These are phyloP conservation scores for Leishmania guyanensis DNA, from an alignment of 208 protist genomes.

Conservation along the genomic window DNA sequence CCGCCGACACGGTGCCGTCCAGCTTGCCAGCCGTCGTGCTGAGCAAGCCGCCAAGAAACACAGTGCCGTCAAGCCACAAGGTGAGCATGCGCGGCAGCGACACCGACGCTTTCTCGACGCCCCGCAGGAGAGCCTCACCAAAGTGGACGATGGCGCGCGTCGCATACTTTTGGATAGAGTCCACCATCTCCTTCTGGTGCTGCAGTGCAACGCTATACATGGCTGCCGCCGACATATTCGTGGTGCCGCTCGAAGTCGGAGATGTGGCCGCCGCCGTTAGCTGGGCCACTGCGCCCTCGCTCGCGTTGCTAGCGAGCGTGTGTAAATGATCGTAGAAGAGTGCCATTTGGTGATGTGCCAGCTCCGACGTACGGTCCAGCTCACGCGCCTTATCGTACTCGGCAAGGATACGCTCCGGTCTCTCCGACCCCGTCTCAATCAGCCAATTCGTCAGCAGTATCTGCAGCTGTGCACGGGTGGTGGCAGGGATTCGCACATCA, in stretches of 20 bases:
- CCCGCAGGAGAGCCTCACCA: slow-evolving; percentile 79
- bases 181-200: slow-evolving; percentile 38
- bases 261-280: slow-evolving; percentile 9
- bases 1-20: slow-evolving; percentile 4
- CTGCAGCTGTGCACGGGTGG: slow-evolving; percentile 65
- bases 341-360: slow-evolving; percentile 91
- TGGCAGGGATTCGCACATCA: slow-evolving; percentile 30
- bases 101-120: slow-evolving; percentile 85
- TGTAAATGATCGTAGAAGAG: slow-evolving; percentile 94
- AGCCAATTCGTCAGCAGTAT: slow-evolving; percentile 82
- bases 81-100: slow-evolving; percentile 96
- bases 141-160: slow-evolving; percentile 71
- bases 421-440: slow-evolving; percentile 70
- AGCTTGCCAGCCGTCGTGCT: slow-evolving; percentile 26
- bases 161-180: slow-evolving; percentile 29
- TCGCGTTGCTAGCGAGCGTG: slow-evolving; percentile 24
- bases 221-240: slow-evolving; percentile 11
- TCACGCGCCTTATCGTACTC: slow-evolving; percentile 74
- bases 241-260: not conserved
- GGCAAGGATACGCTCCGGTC: slow-evolving; percentile 78
- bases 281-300: slow-evolving; percentile 24
- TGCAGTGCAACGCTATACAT: slow-evolving; percentile 23
- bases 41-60: slow-evolving; percentile 29
- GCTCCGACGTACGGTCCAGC: slow-evolving; percentile 75
- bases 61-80: slow-evolving; percentile 91